Evolutionary conservation across 768 basidiomycete species (phyloP).

Genomic region (Hypholoma fasciculare): DNA sequence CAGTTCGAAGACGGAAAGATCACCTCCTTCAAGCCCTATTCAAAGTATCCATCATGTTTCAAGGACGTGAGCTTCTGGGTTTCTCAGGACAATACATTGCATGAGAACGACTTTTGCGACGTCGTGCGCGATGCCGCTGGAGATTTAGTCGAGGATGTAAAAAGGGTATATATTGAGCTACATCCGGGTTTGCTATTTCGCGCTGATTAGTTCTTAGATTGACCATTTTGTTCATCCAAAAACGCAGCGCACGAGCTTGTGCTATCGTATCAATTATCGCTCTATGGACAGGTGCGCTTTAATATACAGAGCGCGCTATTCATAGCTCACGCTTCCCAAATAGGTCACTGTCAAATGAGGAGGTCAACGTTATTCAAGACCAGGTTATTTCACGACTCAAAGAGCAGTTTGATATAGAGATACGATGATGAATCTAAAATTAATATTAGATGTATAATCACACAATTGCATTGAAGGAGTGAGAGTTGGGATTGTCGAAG

Average conservation of each 20-base stretch:
- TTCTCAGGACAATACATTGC: slow-evolving; percentile 53
- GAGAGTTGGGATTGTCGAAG: slow-evolving; percentile 23
- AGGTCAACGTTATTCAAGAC: slow-evolving; percentile 80
- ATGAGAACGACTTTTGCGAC: slow-evolving; percentile 98
- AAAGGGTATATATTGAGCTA: slow-evolving; percentile 54
- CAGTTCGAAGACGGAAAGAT: slow-evolving; percentile 84
- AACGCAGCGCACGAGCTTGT: slow-evolving; percentile 74
- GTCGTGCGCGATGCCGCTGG: slow-evolving; percentile 91
- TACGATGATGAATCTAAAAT: slow-evolving; percentile 55
- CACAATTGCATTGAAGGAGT: slow-evolving; percentile 8
- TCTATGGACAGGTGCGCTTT: slow-evolving; percentile 87
- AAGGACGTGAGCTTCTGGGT: slow-evolving; percentile 97
- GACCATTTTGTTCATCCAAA: slow-evolving; percentile 92
- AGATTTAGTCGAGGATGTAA: slow-evolving; percentile 89
- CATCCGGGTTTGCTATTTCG: slow-evolving; percentile 6
- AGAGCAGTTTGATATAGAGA: slow-evolving; percentile 77
- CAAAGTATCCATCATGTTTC: slow-evolving; percentile 89
- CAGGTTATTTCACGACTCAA: slow-evolving; percentile 55
- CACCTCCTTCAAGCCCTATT: slow-evolving; percentile 85
- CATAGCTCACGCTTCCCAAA: neutral
- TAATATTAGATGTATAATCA: slow-evolving; percentile 18
- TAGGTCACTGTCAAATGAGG: slow-evolving; percentile 87
- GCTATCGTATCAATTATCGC: slow-evolving; percentile 91
- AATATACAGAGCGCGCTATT: neutral
- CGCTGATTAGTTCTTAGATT: slow-evolving; percentile 51